Evolutionary conservation across 495 filamentous ascomycete genomes (phyloP), one percentile per base, ranked within the genome.

Genomic region (Aspergillus leporis): DNA sequence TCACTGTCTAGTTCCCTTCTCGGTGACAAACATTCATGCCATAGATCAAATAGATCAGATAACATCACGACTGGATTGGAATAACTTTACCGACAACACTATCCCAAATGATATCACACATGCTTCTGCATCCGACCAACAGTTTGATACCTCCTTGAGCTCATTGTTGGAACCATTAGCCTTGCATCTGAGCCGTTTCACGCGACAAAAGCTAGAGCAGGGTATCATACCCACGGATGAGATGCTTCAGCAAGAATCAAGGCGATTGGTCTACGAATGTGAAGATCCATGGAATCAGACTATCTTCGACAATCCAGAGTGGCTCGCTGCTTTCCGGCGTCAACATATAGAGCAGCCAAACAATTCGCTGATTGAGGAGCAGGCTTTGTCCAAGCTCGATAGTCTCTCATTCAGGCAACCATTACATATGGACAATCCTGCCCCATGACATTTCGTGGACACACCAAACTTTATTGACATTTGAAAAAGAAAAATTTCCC

Each of bases 201-300:
- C 83, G 6, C 70, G 66, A 4, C 60, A 68, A 8, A 75, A 82
- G 60, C 66, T 78, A 32, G 61, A 72, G 0, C 51, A 70, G 12
- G 83, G 84, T 0, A 63, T 74, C 34, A 72, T 80, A 52, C 83
- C 83, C 16, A 76, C 76, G 13, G 83, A 88, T 63, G 72, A 70
- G 3, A 80, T 84, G 49, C 65, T 88, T 19, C 84, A 86, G 65
- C 72, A 65, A n/a, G 74, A 84, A 56, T 82, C 82, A 0, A 77
- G 85, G 41, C 66, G 82, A 6, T 77, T 85, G 59, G 77, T 87
- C 30, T 87, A 84, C 66, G 80, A 83, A 34, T 78, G 70, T 31
- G 82, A 86, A 47, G 85, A 87, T 61, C 73, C 76, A n/a, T 88
- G 84, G 83, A 86, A 86, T 52, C 85, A 86, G 61, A 86, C 83